Percentiles rank a stretch among this genome's conserved stretches.
Evolutionary conservation across 768 basidiomycete species (phyloP).

Genomic region (Hericium rajendrae): DNA sequence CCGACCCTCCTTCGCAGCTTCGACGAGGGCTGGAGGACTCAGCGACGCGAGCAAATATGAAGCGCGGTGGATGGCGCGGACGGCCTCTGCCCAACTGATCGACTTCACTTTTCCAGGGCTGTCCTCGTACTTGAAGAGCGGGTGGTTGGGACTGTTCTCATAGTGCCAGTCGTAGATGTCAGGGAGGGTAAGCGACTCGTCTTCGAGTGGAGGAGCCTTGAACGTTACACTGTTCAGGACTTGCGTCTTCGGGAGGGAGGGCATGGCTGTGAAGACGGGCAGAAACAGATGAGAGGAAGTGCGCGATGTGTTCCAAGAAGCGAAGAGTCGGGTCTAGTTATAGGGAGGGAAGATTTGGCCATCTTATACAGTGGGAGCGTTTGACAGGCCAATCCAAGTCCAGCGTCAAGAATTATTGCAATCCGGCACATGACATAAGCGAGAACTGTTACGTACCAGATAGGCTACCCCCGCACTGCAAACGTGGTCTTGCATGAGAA

Average conservation of each 20-base stretch:
- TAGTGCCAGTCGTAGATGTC: constrained; percentile 21
- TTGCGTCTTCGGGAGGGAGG: constrained; percentile 14
- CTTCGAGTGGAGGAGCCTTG: constrained; percentile 16
- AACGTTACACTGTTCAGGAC: constrained; percentile 12
- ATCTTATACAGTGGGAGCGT: background rate
- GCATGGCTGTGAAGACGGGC: background rate
- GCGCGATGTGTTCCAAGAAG: background rate
- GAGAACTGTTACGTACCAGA: background rate
- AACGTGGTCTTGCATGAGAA: too few relatives aligned
- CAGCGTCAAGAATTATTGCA: too few relatives aligned
- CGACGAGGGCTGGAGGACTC: constrained; percentile 1
- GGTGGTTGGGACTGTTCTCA: constrained; percentile 14
- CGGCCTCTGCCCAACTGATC: constrained; percentile 12
- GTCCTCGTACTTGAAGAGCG: constrained; percentile 13
- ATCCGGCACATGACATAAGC: background rate
- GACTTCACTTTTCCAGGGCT: constrained; percentile 6
- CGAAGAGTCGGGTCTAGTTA: background rate
- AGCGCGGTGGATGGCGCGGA: constrained; percentile 13
- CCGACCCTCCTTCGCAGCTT: constrained; percentile 4
- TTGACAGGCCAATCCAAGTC: too few relatives aligned
- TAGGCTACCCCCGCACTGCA: too few relatives aligned
- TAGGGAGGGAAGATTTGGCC: background rate
- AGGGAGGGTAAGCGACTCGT: constrained; percentile 14
- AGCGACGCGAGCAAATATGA: constrained; percentile 7
- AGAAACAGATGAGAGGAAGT: background rate